Conservation (phyloP, 345 rosid species). For the Populus davidiana region DNA sequence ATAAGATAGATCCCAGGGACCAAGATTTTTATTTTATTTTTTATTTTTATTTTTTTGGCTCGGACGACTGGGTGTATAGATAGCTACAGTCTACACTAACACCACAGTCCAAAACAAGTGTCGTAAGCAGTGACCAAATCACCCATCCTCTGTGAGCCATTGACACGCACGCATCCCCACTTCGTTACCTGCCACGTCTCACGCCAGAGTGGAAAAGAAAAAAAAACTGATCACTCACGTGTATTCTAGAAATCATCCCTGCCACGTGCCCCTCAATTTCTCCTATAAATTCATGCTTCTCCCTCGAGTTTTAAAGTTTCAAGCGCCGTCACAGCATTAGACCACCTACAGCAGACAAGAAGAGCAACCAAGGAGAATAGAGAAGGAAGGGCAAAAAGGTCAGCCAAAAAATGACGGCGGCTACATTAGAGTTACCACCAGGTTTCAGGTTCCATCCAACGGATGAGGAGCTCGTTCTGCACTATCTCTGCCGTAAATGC, state of each 20-base stretch:
- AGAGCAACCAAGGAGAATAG: neutral
- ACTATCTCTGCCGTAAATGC: constrained; percentile 83
- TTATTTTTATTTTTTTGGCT: neutral
- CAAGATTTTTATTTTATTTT: no score
- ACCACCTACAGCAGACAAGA: neutral
- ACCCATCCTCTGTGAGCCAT: constrained; percentile 24
- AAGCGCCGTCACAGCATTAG: constrained; percentile 36
- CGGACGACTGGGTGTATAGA: neutral
- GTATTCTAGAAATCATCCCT: constrained; percentile 37
- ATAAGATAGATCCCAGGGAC: constrained; percentile 23
- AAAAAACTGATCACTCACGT: constrained; percentile 38
- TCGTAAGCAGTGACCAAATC: constrained; percentile 91
- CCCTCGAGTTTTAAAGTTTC: constrained; percentile 55
- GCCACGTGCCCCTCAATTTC: constrained; percentile 36
- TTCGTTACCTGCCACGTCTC: constrained; percentile 56
- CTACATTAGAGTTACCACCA: constrained; percentile 63
- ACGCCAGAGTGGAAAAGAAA: neutral
- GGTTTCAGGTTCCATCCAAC: constrained; percentile 97
- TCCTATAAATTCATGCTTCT: constrained; percentile 49
- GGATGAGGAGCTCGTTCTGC: constrained; percentile 91
- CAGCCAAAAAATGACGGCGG: constrained; percentile 31
- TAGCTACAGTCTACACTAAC: neutral
- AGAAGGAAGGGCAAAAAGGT: constrained; percentile 1
- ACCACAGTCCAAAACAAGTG: constrained; percentile 59
- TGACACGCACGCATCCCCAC: constrained; percentile 41